These are phyloP conservation scores for Asterophora lycoperdoides DNA, from an alignment of 768 basidiomycete genomes.

Conservation along the genomic window DNA sequence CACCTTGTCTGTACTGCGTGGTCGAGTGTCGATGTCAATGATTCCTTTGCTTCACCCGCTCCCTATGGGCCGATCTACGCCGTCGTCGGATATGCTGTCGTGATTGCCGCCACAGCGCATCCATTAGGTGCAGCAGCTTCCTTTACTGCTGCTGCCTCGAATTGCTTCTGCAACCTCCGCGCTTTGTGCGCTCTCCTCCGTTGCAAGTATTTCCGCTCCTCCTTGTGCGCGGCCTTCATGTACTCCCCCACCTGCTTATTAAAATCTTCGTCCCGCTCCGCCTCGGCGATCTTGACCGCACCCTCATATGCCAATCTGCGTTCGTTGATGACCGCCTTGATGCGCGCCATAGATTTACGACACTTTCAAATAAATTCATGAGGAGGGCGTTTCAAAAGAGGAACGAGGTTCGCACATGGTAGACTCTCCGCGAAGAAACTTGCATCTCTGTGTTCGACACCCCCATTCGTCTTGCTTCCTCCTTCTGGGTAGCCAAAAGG, in stretches of 20 bases:
- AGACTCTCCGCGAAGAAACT: conserved; percentile 34
- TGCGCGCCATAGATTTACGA: conserved; percentile 94
- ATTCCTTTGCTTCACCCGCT: too few species aligned
- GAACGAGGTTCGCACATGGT: conserved; percentile 35
- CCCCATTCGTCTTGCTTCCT: conserved; percentile 67
- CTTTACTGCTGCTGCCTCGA: conserved; percentile 11
- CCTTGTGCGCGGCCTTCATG: conserved; percentile 20
- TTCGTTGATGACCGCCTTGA: conserved; percentile 90
- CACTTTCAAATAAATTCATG: conserved; percentile 49
- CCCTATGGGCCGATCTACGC: not conserved
- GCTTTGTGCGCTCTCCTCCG: conserved; percentile 14
- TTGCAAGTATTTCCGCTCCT: conserved; percentile 17
- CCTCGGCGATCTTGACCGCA: conserved; percentile 44
- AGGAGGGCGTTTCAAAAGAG: not conserved
- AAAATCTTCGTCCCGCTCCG: conserved; percentile 27
- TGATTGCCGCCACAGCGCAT: not conserved
- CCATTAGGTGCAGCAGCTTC: not conserved
- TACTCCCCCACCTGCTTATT: conserved; percentile 26
- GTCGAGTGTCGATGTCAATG: too few species aligned
- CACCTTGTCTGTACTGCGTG: too few species aligned
- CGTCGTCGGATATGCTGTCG: not conserved
- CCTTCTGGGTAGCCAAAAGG: conserved; percentile 81
- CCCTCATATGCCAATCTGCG: conserved; percentile 80
- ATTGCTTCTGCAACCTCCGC: conserved; percentile 10
- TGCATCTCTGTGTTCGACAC: conserved; percentile 28